Evolutionary conservation across 2,329 filamentous ascomycete species (phyloP).

Genomic region (Blastomyces percursus): DNA sequence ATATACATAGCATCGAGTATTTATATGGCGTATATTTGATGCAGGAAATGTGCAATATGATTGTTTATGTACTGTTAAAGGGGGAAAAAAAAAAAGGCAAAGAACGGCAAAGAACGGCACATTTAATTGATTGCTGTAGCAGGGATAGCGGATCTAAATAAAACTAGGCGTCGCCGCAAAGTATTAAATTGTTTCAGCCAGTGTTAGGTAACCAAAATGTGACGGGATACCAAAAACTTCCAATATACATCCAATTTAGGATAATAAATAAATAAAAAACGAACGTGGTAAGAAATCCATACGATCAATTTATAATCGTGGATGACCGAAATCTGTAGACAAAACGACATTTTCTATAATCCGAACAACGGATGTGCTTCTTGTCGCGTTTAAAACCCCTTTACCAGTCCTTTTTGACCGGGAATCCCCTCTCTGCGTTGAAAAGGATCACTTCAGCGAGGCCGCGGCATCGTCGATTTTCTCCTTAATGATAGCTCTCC

Average conservation of each 20-base stretch:
- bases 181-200: background rate
- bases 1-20: background rate
- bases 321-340: background rate
- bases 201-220: background rate
- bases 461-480: slow-evolving; percentile 24
- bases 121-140: background rate
- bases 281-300: background rate
- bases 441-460: background rate
- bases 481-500: slow-evolving; percentile 29
- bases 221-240: background rate
- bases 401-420: background rate
- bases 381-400: background rate
- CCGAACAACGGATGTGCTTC: background rate
- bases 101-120: background rate
- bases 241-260: background rate
- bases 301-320: background rate
- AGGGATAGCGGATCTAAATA: background rate
- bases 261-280: too few species aligned
- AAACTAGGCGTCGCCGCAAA: background rate
- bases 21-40: background rate
- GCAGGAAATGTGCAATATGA: background rate
- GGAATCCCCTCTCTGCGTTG: background rate
- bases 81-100: too few species aligned
- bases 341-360: background rate
- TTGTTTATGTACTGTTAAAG: too few species aligned